Evolutionary conservation across 306 rosid genomes (phyloP).

Genomic region (Inga leiocalycina): DNA sequence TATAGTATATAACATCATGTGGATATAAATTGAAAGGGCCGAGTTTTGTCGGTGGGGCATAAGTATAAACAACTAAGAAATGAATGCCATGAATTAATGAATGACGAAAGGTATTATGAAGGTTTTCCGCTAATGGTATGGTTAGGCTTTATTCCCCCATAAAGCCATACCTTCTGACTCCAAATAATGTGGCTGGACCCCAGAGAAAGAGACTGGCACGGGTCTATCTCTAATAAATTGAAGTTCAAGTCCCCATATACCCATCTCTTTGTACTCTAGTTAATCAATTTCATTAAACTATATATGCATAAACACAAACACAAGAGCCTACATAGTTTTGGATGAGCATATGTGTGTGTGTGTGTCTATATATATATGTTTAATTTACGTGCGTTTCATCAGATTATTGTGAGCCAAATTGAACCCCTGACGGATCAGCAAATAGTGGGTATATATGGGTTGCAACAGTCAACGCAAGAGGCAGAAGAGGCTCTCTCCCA

Average conservation of each 20-base stretch:
- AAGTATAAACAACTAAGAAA: slow-evolving; percentile 18
- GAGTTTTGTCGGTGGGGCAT: slow-evolving; percentile 40
- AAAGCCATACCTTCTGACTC: slow-evolving; percentile 44
- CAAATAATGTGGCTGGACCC: slow-evolving; percentile 34
- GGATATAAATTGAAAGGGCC: slow-evolving; percentile 27
- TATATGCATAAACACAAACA: background rate
- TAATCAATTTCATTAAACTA: slow-evolving; percentile 29
- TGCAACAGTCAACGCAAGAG: slow-evolving; percentile 90
- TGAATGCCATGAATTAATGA: slow-evolving; percentile 38
- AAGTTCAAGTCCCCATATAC: slow-evolving; percentile 34
- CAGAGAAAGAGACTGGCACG: slow-evolving; percentile 41
- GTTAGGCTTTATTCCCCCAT: slow-evolving; percentile 52
- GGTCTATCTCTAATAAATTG: slow-evolving; percentile 39
- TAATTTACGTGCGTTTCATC: slow-evolving; percentile 17
- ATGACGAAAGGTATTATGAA: slow-evolving; percentile 53
- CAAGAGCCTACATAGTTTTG: background rate
- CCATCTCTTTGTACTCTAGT: slow-evolving; percentile 47
- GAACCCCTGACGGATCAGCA: slow-evolving; percentile 96
- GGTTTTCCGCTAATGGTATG: slow-evolving; percentile 42
- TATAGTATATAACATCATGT: background rate
- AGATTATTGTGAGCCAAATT: slow-evolving; percentile 73
- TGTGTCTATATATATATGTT: background rate
- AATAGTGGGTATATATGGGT: slow-evolving; percentile 73
- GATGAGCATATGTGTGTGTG: too few relatives aligned
- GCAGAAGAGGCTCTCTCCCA: slow-evolving; percentile 86